Conservation (phyloP, 2,329 filamentous ascomycete genomes). For the Botrytis paeoniae region DNA sequence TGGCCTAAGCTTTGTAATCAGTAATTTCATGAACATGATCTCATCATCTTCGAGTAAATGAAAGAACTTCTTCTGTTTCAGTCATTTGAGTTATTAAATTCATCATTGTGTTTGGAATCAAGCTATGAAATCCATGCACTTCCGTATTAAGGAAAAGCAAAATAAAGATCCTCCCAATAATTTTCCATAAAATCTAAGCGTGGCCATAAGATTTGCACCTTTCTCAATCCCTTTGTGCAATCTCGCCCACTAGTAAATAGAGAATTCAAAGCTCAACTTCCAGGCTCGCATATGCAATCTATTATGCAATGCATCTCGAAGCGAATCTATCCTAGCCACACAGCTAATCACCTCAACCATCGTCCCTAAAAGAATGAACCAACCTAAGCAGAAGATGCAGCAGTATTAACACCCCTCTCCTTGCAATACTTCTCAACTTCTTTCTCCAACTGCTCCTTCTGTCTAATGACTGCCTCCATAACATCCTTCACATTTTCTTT, state of each 20-base stretch:
- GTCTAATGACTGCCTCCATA: conserved; percentile 63
- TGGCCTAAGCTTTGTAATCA: no score
- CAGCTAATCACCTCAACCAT: not conserved
- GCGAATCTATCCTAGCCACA: not conserved
- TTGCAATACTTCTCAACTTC: conserved; percentile 74
- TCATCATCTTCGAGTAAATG: no score
- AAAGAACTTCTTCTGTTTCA: not conserved
- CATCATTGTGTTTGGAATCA: not conserved
- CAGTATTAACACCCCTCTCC: conserved; percentile 45
- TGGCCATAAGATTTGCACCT: not conserved
- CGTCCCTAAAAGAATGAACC: not conserved
- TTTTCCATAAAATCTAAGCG: not conserved
- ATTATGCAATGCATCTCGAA: not conserved
- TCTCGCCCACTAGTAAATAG: not conserved
- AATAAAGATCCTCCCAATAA: not conserved
- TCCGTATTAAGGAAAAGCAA: not conserved
- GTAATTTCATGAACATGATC: no score
- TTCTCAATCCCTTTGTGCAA: not conserved
- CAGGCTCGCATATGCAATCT: not conserved
- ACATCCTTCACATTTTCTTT: conserved; percentile 62
- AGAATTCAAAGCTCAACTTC: no score
- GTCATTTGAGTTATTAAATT: not conserved
- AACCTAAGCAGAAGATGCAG: not conserved
- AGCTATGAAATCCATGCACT: not conserved
- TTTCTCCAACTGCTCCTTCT: conserved; percentile 64